These are phyloP conservation scores for Penicillium tannophilum DNA, from an alignment of 495 filamentous ascomycete species.

Conservation along the genomic window DNA sequence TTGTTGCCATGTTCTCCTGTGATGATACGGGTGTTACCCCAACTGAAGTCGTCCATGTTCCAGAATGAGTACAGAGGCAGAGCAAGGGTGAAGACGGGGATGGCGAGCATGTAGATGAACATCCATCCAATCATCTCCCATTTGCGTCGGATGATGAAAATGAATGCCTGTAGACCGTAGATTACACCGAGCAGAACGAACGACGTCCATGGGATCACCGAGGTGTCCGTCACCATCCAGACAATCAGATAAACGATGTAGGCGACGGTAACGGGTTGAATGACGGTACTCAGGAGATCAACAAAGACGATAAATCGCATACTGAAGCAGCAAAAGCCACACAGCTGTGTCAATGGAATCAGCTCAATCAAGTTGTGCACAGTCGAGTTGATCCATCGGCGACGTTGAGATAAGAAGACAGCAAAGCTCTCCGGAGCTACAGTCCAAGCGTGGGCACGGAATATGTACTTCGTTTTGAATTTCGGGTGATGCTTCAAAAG, in stretches of 20 bases:
- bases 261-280: conserved; percentile 88
- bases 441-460: conserved; percentile 89
- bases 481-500: conserved; percentile 89
- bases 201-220: conserved; percentile 74
- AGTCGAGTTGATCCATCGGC: conserved; percentile 99
- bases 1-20: conserved; percentile 94
- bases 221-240: conserved; percentile 59
- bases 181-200: conserved; percentile 91
- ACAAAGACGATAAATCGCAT: conserved; percentile 99
- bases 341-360: conserved; percentile 88
- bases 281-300: conserved; percentile 86
- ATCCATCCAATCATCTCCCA: conserved; percentile 99
- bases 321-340: conserved; percentile 99
- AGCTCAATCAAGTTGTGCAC: conserved; percentile 97
- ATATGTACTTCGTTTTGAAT: conserved; percentile 98
- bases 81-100: conserved; percentile 88
- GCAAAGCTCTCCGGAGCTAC: conserved; percentile 91
- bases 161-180: conserved; percentile 95
- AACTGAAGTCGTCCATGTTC: conserved; percentile 99
- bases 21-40: conserved; percentile 97
- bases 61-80: conserved; percentile 97
- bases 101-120: conserved; percentile 90
- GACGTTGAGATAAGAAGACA: conserved; percentile 96
- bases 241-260: conserved; percentile 91
- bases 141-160: conserved; percentile 93